A percentile compares a stretch with the other conserved stretches of the same genome.
Evolutionary conservation across 306 rosid genomes (phyloP).

Genomic region (Dryas octopetala): DNA sequence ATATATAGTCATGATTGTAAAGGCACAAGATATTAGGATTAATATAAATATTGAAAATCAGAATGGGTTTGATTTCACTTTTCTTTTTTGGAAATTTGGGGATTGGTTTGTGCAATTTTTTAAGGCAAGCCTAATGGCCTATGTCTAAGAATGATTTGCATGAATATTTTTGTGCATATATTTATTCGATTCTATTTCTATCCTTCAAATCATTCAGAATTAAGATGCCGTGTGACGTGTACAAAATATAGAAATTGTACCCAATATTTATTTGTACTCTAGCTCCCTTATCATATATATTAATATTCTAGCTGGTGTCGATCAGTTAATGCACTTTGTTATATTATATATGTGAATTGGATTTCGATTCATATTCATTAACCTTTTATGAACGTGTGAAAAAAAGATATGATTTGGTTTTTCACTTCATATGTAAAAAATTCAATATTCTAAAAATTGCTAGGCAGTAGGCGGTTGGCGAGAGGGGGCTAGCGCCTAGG

Average conservation of each 20-base stretch:
- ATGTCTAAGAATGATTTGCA: background rate
- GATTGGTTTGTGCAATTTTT: background rate
- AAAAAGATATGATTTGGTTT: background rate
- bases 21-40: background rate
- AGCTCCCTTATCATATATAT: background rate
- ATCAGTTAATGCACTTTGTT: background rate
- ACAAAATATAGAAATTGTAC: background rate
- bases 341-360: background rate
- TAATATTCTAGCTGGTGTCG: background rate
- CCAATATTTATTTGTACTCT: background rate
- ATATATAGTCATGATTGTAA: background rate
- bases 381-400: background rate
- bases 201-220: slow-evolving; percentile 3
- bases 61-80: slow-evolving; percentile 2
- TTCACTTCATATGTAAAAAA: too few species aligned
- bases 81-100: background rate
- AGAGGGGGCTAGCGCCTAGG: too few species aligned
- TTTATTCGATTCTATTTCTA: background rate
- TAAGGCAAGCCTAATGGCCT: background rate
- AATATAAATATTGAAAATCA: background rate
- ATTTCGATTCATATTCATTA: background rate
- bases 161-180: background rate
- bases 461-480: too few species aligned
- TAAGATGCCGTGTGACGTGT: background rate
- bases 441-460: too few species aligned